Evolutionary conservation across 768 basidiomycete genomes (phyloP).

Genomic region (Calocybe indica): DNA sequence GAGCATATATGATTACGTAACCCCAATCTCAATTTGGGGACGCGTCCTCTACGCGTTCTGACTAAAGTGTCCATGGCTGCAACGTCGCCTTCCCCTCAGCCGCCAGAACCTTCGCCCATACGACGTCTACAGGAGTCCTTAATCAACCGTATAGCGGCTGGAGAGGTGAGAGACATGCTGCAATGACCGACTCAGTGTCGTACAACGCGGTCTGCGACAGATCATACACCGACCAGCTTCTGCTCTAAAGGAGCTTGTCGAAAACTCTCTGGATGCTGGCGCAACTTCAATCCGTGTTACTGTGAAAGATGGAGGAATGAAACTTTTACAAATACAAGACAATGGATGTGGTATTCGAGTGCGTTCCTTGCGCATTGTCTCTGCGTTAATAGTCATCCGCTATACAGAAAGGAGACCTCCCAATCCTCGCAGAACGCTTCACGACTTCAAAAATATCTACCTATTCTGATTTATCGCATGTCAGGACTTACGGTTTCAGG

Average conservation of each 20-base stretch:
- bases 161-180: slow-evolving; percentile 38
- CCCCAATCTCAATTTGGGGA: background rate
- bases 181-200: background rate
- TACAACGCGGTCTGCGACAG: slow-evolving; percentile 11
- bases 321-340: slow-evolving; percentile 92
- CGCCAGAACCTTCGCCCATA: slow-evolving; percentile 55
- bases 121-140: slow-evolving; percentile 73
- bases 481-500: slow-evolving; percentile 93
- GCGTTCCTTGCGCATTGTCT: slow-evolving; percentile 18
- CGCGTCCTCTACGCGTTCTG: background rate
- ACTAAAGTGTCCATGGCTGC: background rate
- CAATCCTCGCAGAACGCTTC: slow-evolving; percentile 89
- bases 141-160: slow-evolving; percentile 89
- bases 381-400: background rate
- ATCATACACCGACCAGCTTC: slow-evolving; percentile 70
- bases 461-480: slow-evolving; percentile 79
- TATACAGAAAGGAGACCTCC: slow-evolving; percentile 75
- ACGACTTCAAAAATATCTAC: slow-evolving; percentile 90
- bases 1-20: slow-evolving; percentile 1
- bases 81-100: background rate
- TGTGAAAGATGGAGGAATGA: slow-evolving; percentile 93
- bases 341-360: slow-evolving; percentile 95
- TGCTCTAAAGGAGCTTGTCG: slow-evolving; percentile 92
- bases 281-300: slow-evolving; percentile 81
- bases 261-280: slow-evolving; percentile 94